A percentile compares a stretch with the other conserved stretches of the same genome.
Evolutionary conservation across 129 eudicot genomes (phyloP).

Genomic region (Arctium minus): DNA sequence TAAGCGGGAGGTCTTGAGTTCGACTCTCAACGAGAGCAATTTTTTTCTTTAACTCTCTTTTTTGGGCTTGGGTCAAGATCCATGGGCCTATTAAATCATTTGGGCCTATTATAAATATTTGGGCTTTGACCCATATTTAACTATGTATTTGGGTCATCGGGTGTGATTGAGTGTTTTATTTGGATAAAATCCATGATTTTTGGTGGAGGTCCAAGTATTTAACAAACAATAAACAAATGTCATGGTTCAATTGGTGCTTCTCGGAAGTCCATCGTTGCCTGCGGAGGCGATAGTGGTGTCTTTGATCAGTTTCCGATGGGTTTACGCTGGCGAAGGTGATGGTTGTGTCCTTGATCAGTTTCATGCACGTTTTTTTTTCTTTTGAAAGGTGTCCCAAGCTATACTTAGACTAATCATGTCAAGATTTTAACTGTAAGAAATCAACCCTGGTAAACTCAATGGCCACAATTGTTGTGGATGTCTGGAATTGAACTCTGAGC

Average conservation of each 20-base stretch:
- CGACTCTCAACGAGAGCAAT: slow-evolving; percentile 86
- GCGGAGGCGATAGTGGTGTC: background rate
- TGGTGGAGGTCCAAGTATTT: too few relatives aligned
- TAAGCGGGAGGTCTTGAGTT: slow-evolving; percentile 98
- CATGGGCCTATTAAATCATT: background rate
- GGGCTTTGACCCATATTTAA: background rate
- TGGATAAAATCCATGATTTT: background rate
- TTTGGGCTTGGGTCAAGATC: background rate
- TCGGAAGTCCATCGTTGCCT: background rate
- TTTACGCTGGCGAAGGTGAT: background rate
- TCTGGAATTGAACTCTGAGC: too few relatives aligned
- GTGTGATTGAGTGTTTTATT: background rate
- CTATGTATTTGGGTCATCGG: background rate
- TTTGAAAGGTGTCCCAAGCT: too few relatives aligned
- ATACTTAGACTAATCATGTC: too few relatives aligned
- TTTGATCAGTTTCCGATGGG: slow-evolving; percentile 27
- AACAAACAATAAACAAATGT: too few relatives aligned
- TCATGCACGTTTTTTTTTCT: too few relatives aligned
- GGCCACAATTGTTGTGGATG: too few relatives aligned
- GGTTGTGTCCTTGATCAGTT: too few relatives aligned
- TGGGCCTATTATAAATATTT: background rate
- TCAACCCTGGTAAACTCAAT: too few relatives aligned
- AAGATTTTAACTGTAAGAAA: too few relatives aligned
- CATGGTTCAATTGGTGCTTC: background rate
- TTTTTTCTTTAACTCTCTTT: background rate